Conservation (phyloP, 805 yeast genomes). For the Ogataea allantospora region DNA sequence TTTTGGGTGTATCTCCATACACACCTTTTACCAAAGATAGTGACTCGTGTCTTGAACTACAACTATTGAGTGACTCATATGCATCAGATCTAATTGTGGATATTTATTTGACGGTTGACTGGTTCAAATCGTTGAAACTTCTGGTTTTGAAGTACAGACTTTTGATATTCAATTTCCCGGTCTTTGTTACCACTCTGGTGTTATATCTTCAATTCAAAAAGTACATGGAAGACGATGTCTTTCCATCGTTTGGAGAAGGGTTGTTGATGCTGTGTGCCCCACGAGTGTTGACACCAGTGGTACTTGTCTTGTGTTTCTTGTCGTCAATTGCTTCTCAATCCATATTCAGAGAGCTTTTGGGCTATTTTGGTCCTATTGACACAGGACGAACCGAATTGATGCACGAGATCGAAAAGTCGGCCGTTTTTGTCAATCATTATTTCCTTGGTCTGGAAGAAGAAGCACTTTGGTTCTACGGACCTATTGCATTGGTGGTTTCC, state of each 20-base stretch:
- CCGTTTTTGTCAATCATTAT: constrained; percentile 49
- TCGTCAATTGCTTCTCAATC: constrained; percentile 38
- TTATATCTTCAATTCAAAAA: constrained; percentile 53
- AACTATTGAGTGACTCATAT: constrained; percentile 47
- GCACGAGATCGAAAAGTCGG: constrained; percentile 36
- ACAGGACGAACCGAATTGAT: constrained; percentile 45
- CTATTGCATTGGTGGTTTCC: constrained; percentile 49
- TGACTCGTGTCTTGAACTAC: constrained; percentile 35
- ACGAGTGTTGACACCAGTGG: constrained; percentile 28
- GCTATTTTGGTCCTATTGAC: constrained; percentile 53
- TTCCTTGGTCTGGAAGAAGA: constrained; percentile 66
- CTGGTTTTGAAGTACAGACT: constrained; percentile 77
- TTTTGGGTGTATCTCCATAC: constrained; percentile 69
- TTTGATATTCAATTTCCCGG: constrained; percentile 67
- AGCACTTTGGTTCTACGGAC: constrained; percentile 56
- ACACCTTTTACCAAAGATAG: constrained; percentile 29
- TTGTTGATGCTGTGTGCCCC: constrained; percentile 38
- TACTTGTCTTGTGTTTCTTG: constrained; percentile 33
- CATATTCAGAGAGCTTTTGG: constrained; percentile 38
- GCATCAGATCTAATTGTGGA: constrained; percentile 37
- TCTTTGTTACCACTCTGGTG: constrained; percentile 52
- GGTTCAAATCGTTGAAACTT: constrained; percentile 60
- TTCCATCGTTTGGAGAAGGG: constrained; percentile 47
- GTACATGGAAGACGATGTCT: constrained; percentile 39
- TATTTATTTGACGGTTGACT: constrained; percentile 47